Base-by-base conservation (phyloP, 225 moss, liverwort and hornwort genomes). In the Lunularia cruciata region DNA sequence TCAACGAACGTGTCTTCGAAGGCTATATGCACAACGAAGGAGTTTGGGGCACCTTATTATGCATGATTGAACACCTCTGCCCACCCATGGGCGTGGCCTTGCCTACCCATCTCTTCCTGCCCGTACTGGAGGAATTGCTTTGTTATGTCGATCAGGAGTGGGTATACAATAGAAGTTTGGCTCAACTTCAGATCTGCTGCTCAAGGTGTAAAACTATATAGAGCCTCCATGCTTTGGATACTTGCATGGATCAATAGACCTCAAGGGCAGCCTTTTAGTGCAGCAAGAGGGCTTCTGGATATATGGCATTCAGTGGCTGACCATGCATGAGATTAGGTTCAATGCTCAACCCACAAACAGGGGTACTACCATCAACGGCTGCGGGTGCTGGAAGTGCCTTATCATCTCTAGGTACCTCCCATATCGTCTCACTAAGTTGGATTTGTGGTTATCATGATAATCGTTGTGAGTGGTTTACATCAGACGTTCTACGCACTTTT, bases 311-410 rank as follows among this genome's bases (percentile, higher is more conserved):
- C 81, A 84, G 80, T 95, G 78, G 83, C 90, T 87, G 86, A 90
- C 77, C 80, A 69, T 92, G 79, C 73, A 58, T 89, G 87, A 89
- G 76, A 89, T 75, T 92, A 96, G 95, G 92, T 89, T 84, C 87
- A 68, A 85, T 86, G 76, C 79, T 96, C 83, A 90, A 92, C 86
- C 83, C 95, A 79, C 87, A 92, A 80, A 78, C 79, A 79, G 86
- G 89, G 72, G 88, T 88, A 39, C 58, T 95, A 80, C 75, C 90
- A 72, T 84, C 90, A 90, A 77, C 86, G 78, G 79, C 81, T 77
- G 71, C 82, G 13, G 82, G 87, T 83, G 65, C 53, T 72, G 90
- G 90, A 81, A 89, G 71, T 83, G 85, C 86, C 73, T 79, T 90
- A 70, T 78, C 92, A 74, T 77, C 92, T 49, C 59, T 92, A 83